phyloP scores from a whole-genome alignment of 257 asterid species.

The Solanum bulbocastanum region DNA sequence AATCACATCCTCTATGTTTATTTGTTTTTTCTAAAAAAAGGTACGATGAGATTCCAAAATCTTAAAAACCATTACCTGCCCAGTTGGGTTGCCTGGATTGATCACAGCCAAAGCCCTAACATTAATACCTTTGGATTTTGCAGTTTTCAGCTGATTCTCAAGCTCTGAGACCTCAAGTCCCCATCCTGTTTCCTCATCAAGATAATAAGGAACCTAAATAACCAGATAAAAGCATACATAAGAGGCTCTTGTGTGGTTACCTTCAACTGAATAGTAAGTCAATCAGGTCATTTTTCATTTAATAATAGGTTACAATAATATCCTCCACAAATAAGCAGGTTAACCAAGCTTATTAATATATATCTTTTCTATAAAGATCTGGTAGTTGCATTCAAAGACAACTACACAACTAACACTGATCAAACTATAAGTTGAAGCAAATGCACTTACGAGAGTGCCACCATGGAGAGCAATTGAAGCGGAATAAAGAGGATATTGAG shows the following conservation, averaged over 20 bases:
- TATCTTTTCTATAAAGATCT: background rate
- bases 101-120: constrained; percentile 93
- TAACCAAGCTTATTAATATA: background rate
- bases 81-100: constrained; percentile 98
- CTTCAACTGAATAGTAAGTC: background rate
- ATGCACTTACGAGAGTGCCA: constrained; percentile 74
- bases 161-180: constrained; percentile 83
- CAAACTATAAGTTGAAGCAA: background rate
- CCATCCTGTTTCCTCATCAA: constrained; percentile 96
- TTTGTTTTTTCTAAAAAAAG: background rate
- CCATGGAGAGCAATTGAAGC: constrained; percentile 92
- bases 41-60: background rate
- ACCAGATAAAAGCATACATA: background rate
- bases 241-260: background rate
- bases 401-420: background rate
- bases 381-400: background rate
- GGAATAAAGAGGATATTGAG: constrained; percentile 89
- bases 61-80: constrained; percentile 47
- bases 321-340: background rate
- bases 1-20: background rate
- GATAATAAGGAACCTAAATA: constrained; percentile 88
- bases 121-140: constrained; percentile 60
- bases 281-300: background rate
- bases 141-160: constrained; percentile 64
- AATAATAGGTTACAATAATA: background rate